Percentiles rank a stretch among this genome's conserved stretches.
Conservation (phyloP, 768 basidiomycete species). For the Suillus discolor region DNA sequence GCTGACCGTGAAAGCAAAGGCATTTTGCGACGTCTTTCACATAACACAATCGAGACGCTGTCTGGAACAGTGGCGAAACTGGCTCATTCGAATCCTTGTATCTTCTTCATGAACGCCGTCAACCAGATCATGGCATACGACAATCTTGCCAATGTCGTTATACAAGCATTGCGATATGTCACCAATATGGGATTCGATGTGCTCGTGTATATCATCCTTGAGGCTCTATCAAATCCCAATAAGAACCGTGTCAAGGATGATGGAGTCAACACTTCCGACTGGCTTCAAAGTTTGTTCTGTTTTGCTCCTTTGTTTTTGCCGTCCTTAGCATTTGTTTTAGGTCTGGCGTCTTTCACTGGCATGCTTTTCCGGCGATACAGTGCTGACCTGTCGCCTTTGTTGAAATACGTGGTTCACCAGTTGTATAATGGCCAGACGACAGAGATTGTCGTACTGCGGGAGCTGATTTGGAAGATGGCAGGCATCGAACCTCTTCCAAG, state of each 20-base stretch:
- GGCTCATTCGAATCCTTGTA: constrained; percentile 91
- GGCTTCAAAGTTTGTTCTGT: constrained; percentile 82
- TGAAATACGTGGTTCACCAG: constrained; percentile 92
- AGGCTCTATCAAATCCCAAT: constrained; percentile 81
- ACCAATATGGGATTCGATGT: constrained; percentile 96
- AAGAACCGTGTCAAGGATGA: constrained; percentile 88
- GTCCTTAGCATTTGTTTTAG: constrained; percentile 42
- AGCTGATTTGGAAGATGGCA: constrained; percentile 94
- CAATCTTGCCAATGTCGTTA: constrained; percentile 87
- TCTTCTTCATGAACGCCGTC: constrained; percentile 87
- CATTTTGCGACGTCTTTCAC: constrained; percentile 84
- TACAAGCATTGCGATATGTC: constrained; percentile 86
- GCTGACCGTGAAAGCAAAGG: constrained; percentile 88
- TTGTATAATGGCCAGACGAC: constrained; percentile 80
- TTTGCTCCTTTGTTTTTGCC: constrained; percentile 10
- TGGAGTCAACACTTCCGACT: constrained; percentile 86
- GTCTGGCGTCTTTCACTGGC: constrained; percentile 90
- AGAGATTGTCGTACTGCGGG: constrained; percentile 89
- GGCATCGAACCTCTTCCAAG: constrained; percentile 91
- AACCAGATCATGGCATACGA: constrained; percentile 97
- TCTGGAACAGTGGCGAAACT: constrained; percentile 90
- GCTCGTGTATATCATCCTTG: constrained; percentile 82
- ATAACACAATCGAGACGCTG: constrained; percentile 80
- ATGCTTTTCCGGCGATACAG: constrained; percentile 88
- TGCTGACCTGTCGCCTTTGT: constrained; percentile 78